Evolutionary conservation across 192 early-diverging fungal species (phyloP), one percentile per base, ranked within the genome.

Genomic region (Coemansia sp.): DNA sequence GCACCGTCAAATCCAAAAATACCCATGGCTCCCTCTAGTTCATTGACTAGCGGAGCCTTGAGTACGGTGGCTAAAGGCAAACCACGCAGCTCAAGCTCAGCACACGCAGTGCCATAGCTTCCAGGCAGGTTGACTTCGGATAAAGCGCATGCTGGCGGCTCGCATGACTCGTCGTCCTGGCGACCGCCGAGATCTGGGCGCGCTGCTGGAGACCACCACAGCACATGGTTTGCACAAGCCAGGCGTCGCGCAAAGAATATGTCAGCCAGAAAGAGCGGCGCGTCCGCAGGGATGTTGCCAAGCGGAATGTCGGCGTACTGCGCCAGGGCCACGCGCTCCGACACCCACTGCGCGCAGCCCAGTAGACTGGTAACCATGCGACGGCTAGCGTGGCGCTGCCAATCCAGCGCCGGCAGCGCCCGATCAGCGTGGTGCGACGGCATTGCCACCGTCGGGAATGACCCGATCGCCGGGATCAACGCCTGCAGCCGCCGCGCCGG

Each of bases 101-200:
- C 82, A 64, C 92, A 92, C 0, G 95, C 86, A n/a, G 84, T 87
- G 53, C 81, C 67, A 62, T 96, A 96, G 30, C 84, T 81, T 4
- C 92, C 94, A 5, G 90, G 84, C 4, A 74, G 32, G 50, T 89
- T 96, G 54, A 92, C 82, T 69, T 96, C 94, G 0, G 89, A 49
- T 18, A 67, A 58, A 5, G 28, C 54, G 26, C 5, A 28, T 25
- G 38, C 38, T 4, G 41, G 4, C 49, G 54, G 28, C 32, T 44
- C 55, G 12, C 12, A 19, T 34, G 65, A 65, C 69, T 81, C 78
- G 49, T 81, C 78, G 58, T 74, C 69, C 66, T 81, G 73, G 5
- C 88, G 81, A 4, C 94, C 94, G 38, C 96, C 95, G 18, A 97
- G 69, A 72, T 97, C 94, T 0, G 95, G 94, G 51, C 84, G 86